These are phyloP conservation scores for Alternaria novae-zelandiae DNA, from an alignment of 2,329 filamentous ascomycete species.

Conservation along the genomic window DNA sequence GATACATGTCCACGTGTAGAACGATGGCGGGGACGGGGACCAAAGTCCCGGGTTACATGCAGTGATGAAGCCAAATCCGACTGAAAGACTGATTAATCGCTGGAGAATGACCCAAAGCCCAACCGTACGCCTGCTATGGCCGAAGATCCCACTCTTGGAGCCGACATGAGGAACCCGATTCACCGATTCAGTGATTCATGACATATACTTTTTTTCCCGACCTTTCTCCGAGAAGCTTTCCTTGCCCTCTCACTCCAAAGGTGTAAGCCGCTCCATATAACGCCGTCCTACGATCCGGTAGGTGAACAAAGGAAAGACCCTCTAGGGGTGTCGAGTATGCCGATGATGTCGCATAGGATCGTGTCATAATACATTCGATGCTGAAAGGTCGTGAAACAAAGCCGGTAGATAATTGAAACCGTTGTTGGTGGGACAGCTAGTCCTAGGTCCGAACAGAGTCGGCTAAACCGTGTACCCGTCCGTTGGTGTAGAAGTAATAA, in stretches of 20 bases:
- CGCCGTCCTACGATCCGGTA: neutral
- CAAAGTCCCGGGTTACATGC: neutral
- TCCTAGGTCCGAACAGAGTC: neutral
- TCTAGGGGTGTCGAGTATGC: neutral
- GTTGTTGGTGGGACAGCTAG: neutral
- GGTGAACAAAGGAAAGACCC: slow-evolving; percentile 1
- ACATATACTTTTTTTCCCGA: slow-evolving; percentile 3
- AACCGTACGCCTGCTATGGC: neutral
- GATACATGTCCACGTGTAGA: neutral
- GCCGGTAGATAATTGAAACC: slow-evolving; percentile 1
- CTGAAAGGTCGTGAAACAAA: slow-evolving; percentile 8
- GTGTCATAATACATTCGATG: slow-evolving; percentile 8
- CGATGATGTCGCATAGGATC: slow-evolving; percentile 1
- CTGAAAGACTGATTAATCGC: neutral
- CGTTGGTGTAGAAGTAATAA: neutral
- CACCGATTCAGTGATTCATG: neutral
- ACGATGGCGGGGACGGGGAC: neutral
- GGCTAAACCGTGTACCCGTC: neutral
- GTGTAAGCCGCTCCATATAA: slow-evolving; percentile 1
- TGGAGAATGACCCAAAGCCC: neutral
- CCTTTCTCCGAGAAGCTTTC: neutral
- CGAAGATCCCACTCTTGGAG: neutral
- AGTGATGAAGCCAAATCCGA: neutral
- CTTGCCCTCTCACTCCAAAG: neutral
- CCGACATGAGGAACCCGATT: neutral